phyloP scores from a whole-genome alignment of 2,329 filamentous ascomycete genomes.

The Exophiala dermatitidis region DNA sequence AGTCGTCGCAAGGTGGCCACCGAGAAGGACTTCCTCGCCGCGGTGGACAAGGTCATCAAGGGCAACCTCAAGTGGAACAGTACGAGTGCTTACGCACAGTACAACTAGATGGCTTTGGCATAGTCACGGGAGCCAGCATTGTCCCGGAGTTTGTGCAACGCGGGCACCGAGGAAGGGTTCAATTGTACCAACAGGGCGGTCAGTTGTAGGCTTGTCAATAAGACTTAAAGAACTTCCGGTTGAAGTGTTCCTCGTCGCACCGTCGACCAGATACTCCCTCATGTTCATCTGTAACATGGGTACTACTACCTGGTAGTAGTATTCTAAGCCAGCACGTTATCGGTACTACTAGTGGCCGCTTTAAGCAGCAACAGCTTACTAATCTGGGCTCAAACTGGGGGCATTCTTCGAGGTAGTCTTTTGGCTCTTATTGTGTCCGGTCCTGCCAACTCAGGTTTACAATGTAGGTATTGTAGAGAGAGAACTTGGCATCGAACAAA shows the following conservation, averaged over 20 bases:
- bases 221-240: background rate
- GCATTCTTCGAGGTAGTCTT: no score
- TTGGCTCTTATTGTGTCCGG: no score
- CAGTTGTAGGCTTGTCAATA: background rate
- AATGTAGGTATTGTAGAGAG: no score
- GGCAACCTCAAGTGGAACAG: slow-evolving; percentile 99
- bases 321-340: no score
- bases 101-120: slow-evolving; percentile 61
- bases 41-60: slow-evolving; percentile 71
- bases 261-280: no score
- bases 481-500: no score
- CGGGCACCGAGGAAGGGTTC: background rate
- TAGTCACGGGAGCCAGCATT: slow-evolving; percentile 14
- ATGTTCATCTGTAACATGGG: no score
- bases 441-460: no score
- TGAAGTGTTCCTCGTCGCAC: background rate
- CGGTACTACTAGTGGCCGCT: no score
- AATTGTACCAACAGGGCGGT: background rate
- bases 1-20: slow-evolving; percentile 93
- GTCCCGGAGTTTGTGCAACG: slow-evolving; percentile 7
- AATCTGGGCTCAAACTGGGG: no score
- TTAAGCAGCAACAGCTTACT: no score
- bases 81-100: slow-evolving; percentile 76
- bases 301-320: no score
- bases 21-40: slow-evolving; percentile 96